These are phyloP conservation scores for Maudiozyma turicensis DNA, from an alignment of 805 yeast genomes.

Conservation along the genomic window DNA sequence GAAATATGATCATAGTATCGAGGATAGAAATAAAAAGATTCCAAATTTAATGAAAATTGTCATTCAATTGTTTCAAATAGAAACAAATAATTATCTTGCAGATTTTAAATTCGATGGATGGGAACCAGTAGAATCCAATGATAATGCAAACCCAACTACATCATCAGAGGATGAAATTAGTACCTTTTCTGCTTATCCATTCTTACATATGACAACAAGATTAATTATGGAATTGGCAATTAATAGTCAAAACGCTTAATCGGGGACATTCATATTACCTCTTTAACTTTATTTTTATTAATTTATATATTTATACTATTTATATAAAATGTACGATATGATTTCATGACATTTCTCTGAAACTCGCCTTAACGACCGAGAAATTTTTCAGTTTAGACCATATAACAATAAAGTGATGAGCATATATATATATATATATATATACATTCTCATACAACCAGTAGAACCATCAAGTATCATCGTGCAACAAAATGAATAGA, in stretches of 20 bases:
- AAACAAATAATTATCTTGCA: slow-evolving; percentile 89
- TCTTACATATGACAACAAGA: slow-evolving; percentile 82
- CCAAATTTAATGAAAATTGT: slow-evolving; percentile 94
- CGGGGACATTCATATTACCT: neutral
- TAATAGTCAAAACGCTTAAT: slow-evolving; percentile 30
- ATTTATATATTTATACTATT: neutral
- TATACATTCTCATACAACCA: neutral
- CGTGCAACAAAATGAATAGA: slow-evolving; percentile 10
- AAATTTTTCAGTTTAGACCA: neutral
- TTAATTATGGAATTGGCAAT: slow-evolving; percentile 96
- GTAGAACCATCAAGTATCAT: neutral
- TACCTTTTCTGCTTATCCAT: slow-evolving; percentile 93
- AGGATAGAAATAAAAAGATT: slow-evolving; percentile 21
- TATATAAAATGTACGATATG: neutral
- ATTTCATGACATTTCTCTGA: neutral
- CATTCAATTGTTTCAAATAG: slow-evolving; percentile 89
- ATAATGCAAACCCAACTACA: slow-evolving; percentile 64
- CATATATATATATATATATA: too few species aligned
- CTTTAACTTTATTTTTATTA: neutral
- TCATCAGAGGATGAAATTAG: slow-evolving; percentile 27
- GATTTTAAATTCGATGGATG: slow-evolving; percentile 98
- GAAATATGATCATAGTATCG: slow-evolving; percentile 52
- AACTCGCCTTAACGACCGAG: neutral
- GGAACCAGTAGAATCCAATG: slow-evolving; percentile 39
- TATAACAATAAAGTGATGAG: neutral